Evolutionary conservation across 176 grass and related monocot species (phyloP).

Genomic region (Neostapfia colusana): DNA sequence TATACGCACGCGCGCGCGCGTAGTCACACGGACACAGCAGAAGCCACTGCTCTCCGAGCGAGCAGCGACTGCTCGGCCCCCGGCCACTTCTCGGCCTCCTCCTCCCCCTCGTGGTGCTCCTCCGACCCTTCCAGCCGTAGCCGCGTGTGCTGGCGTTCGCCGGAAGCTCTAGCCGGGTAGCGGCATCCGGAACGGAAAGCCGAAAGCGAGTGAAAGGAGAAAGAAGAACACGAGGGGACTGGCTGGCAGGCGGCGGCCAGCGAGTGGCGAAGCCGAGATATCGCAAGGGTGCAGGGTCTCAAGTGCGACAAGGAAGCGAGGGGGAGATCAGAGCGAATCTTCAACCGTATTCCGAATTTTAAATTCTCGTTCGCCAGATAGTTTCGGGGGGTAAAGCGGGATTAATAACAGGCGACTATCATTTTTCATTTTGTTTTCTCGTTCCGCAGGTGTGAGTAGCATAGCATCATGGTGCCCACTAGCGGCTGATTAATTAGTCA

Average conservation of each 20-base stretch:
- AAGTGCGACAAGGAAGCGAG: not conserved
- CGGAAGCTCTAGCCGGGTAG: slow-evolving; percentile 29
- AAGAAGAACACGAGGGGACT: not conserved
- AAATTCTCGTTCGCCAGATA: slow-evolving; percentile 1
- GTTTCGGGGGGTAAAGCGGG: not conserved
- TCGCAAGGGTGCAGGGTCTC: not conserved
- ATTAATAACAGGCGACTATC: not conserved
- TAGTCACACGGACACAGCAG: not conserved
- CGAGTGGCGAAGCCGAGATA: not conserved
- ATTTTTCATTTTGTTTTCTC: not conserved
- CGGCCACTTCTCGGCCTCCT: not conserved
- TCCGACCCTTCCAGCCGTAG: not conserved
- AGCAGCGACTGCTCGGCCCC: not conserved
- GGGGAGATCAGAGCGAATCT: slow-evolving; percentile 24
- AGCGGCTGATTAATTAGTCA: slow-evolving; percentile 1
- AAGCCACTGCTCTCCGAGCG: not conserved
- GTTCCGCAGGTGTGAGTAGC: slow-evolving; percentile 14
- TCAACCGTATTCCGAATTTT: slow-evolving; percentile 17
- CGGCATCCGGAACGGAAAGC: slow-evolving; percentile 34
- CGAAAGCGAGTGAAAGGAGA: not conserved
- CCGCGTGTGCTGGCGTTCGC: slow-evolving; percentile 8
- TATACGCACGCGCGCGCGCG: not conserved
- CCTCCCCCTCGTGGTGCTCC: not conserved
- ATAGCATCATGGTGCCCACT: slow-evolving; percentile 11
- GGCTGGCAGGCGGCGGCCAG: not conserved